Evolutionary conservation across 495 filamentous ascomycete species (phyloP), one percentile per base, ranked within the genome.

Genomic region (Talaromyces ruber): DNA sequence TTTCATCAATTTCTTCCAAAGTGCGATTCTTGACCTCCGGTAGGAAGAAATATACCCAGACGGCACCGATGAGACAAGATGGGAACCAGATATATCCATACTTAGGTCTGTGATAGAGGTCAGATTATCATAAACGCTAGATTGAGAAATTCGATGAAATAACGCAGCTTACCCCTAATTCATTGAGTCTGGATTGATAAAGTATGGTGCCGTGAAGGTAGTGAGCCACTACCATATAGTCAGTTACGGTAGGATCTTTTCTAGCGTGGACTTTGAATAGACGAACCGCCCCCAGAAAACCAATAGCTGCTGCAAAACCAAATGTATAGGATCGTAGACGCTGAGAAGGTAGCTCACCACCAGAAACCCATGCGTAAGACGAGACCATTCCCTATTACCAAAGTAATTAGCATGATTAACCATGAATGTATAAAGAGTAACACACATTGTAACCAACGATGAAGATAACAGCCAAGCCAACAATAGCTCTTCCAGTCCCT

Each of bases 151-250:
- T n/a, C n/a, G n/a, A n/a, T n/a, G n/a, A n/a, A n/a, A n/a, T n/a
- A n/a, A n/a, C n/a, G 30, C 14, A 39, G 14, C 34, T 39, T 39
- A 39, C 34, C 34, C 82, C 82, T 82, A 86, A 61, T 80, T 77
- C 14, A 86, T 63, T 11, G 76, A 68, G 32, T 70, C 70, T 0
- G 84, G 82, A 60, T 85, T 86, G 67, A 86, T 85, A 64, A 87
- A 85, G 64, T 87, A 85, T 21, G 84, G 78, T 1, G 61, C 86
- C 73, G 72, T 88, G 79, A 86, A 86, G 2, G 81, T 83, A 2
- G 78, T 78, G 53, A 85, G 68, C 83, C 83, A 81, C 73, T 34
- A 79, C 1, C 4, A 1, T 1, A 1, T 8, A 39, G 34, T 39
- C 34, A 39, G 34, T 39, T 9, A 16, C 5, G 34, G 14, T 14